Percentiles rank a stretch among this genome's conserved stretches.
phyloP scores from a whole-genome alignment of 2,329 filamentous ascomycete genomes.

The Fusarium penzigii region DNA sequence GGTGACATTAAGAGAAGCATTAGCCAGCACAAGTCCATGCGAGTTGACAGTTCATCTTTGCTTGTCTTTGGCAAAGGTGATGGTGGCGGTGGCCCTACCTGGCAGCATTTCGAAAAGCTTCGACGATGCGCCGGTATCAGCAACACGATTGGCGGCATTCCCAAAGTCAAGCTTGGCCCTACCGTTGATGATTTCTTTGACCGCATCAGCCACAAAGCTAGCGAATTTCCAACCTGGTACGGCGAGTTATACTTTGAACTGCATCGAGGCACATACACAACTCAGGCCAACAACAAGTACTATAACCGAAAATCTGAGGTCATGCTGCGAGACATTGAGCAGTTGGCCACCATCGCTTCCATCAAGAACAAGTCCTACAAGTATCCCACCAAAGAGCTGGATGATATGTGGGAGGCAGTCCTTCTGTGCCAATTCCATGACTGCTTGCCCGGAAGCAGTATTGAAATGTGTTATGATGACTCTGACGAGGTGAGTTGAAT shows the following conservation, averaged over 20 bases:
- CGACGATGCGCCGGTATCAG: slow-evolving; percentile 88
- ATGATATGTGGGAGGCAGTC: slow-evolving; percentile 92
- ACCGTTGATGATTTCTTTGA: slow-evolving; percentile 96
- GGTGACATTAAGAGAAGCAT: slow-evolving; percentile 90
- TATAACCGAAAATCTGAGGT: slow-evolving; percentile 89
- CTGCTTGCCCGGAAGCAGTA: slow-evolving; percentile 89
- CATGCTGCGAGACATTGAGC: slow-evolving; percentile 83
- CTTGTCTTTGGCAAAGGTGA: slow-evolving; percentile 97
- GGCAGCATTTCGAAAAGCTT: slow-evolving; percentile 92
- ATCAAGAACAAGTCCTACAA: slow-evolving; percentile 72
- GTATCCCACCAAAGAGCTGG: slow-evolving; percentile 92
- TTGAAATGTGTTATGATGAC: slow-evolving; percentile 98
- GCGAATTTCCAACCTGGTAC: slow-evolving; percentile 90
- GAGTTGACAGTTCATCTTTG: slow-evolving; percentile 86
- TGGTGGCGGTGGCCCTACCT: slow-evolving; percentile 92
- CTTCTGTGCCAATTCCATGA: slow-evolving; percentile 97
- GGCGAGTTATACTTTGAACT: slow-evolving; percentile 98
- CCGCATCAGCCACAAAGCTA: slow-evolving; percentile 74
- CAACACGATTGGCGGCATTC: slow-evolving; percentile 77
- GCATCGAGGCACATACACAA: slow-evolving; percentile 95
- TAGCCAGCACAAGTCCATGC: slow-evolving; percentile 91
- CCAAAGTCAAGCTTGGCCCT: slow-evolving; percentile 83
- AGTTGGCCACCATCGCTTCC: slow-evolving; percentile 82
- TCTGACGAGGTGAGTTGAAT: slow-evolving; percentile 67
- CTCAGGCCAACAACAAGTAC: slow-evolving; percentile 94